phyloP scores from a whole-genome alignment of 352 stramenopile species.

The Peronospora tabacina region DNA sequence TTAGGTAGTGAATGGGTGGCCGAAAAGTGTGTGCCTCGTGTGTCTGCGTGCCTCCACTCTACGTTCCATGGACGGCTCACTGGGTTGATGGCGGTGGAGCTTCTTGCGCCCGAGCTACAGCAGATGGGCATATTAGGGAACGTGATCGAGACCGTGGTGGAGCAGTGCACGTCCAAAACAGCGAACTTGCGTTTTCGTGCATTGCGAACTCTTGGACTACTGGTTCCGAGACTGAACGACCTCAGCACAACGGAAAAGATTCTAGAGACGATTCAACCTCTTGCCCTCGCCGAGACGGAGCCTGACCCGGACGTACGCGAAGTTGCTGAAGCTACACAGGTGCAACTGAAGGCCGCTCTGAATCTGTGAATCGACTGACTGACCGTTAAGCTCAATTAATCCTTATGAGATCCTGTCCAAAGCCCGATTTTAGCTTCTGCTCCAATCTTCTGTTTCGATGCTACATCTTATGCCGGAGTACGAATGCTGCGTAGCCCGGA shows the following conservation, averaged over 20 bases:
- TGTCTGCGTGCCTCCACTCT: constrained; percentile 54
- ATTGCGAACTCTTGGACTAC: constrained; percentile 53
- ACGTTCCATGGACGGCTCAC: constrained; percentile 73
- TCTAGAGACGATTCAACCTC: constrained; percentile 69
- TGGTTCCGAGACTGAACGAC: constrained; percentile 68
- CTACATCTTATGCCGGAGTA: no score
- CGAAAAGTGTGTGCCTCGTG: constrained; percentile 55
- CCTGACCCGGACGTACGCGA: constrained; percentile 68
- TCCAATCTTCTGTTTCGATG: background rate
- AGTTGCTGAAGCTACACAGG: constrained; percentile 48
- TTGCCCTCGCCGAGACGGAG: constrained; percentile 55
- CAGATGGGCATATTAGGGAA: constrained; percentile 59
- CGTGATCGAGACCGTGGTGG: constrained; percentile 56
- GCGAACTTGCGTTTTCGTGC: constrained; percentile 76
- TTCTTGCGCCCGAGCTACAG: constrained; percentile 52
- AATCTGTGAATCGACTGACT: constrained; percentile 36
- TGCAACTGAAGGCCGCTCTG: constrained; percentile 40
- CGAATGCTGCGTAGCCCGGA: no score
- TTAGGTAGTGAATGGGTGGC: constrained; percentile 73
- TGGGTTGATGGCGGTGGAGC: constrained; percentile 57
- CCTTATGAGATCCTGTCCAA: no score
- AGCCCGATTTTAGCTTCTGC: constrained; percentile 1
- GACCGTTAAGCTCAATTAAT: background rate
- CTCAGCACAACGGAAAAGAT: constrained; percentile 50
- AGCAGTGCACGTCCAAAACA: constrained; percentile 73